phyloP scores from a whole-genome alignment of 495 filamentous ascomycete genomes.

The Rhypophila decipiens region DNA sequence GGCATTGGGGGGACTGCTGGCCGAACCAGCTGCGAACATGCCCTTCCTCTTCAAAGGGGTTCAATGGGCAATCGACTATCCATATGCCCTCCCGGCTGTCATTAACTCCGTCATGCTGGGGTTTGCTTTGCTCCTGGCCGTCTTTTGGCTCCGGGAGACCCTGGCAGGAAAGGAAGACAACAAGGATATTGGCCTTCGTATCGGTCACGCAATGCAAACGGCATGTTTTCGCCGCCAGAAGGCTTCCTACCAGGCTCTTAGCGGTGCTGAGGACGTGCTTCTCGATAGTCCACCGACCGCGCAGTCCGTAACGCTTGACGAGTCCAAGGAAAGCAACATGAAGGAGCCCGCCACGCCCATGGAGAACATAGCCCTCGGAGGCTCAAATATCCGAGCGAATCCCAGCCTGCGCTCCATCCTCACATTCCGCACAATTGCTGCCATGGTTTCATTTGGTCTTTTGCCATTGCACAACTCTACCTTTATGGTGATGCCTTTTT shows the following conservation, averaged over 20 bases:
- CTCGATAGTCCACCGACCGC: neutral
- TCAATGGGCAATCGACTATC: conserved; percentile 12
- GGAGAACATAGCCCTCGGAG: neutral
- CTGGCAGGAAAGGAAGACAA: conserved; percentile 1
- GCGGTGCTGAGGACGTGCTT: neutral
- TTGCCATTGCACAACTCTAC: conserved; percentile 69
- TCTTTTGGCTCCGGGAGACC: conserved; percentile 4
- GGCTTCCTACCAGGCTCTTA: conserved; percentile 1
- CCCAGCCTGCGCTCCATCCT: conserved; percentile 42
- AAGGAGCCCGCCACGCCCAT: neutral
- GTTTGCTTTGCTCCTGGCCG: neutral
- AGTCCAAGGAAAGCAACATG: neutral
- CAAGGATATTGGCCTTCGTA: conserved; percentile 1
- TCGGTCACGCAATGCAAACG: neutral
- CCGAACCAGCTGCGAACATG: conserved; percentile 61
- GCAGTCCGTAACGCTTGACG: conserved; percentile 1
- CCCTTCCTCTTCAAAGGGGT: conserved; percentile 53
- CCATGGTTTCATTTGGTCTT: conserved; percentile 57
- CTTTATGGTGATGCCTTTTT: conserved; percentile 51
- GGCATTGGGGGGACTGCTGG: conserved; percentile 59
- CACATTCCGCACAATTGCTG: conserved; percentile 55
- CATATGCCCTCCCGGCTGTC: conserved; percentile 5
- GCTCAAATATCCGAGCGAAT: neutral
- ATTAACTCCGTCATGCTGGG: conserved; percentile 1
- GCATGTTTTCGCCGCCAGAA: neutral